Evolutionary conservation across 768 basidiomycete species (phyloP), one percentile per base, ranked within the genome.

Genomic region (Rhizopogon vesiculosus): DNA sequence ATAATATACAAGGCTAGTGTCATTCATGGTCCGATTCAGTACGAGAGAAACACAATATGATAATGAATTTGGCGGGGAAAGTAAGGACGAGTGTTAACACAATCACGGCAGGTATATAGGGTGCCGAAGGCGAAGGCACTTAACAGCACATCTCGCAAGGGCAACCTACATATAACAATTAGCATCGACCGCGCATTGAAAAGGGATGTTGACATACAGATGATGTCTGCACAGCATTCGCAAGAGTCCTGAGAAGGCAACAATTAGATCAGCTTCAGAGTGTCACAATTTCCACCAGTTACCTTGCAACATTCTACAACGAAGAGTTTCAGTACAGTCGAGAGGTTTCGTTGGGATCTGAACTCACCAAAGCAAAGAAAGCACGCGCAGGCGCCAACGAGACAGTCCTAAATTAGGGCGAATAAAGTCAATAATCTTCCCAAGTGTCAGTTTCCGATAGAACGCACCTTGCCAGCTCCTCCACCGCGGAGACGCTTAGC

Each of bases 291-390:
- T 50, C 38, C 44, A 38, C 22, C 31, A 28, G 18, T 33, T 60
- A 87, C 86, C 79, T 87, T 85, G 78, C 85, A 89, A 57, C 85
- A 85, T 64, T 88, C 86, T 87, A 56, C 51, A 13, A 55, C 18
- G n/a, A 39, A 9, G 38, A 16, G 18, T 22, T 38, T 49, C 8
- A 49, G 48, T n/a, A 38, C 15, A 49, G 39, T 1, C 7, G 28
- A 39, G 13, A 25, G 15, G 31, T 35, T 16, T 42, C 15, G n/a
- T 53, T 19, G 9, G 31, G 25, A 12, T 39, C 45, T 45, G 42
- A 22, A 69, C 85, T 62, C 59, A 86, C 85, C 87, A 66, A 82
- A 89, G 72, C 87, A 89, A 22, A 90, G 61, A 78, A 88, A 89
- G 65, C 85, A 87, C 31, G 75, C 82, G 33, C 87, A 5, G 16